Evolutionary conservation across 352 stramenopile genomes (phyloP).

Genomic region (Phytophthora citricola): DNA sequence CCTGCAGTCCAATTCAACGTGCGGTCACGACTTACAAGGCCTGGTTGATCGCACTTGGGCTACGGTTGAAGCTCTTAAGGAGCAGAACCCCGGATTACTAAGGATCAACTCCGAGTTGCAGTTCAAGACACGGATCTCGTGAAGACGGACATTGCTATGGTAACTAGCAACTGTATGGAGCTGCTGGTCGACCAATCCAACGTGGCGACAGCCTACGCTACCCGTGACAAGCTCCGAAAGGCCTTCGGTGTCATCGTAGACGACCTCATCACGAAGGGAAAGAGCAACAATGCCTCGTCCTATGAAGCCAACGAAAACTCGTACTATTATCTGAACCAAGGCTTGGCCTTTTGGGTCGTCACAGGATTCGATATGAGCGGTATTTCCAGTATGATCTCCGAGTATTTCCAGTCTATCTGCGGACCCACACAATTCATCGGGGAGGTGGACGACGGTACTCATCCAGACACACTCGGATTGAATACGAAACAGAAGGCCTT

Average conservation of each 20-base stretch:
- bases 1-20: conserved; percentile 36
- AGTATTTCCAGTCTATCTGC: conserved; percentile 44
- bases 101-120: conserved; percentile 34
- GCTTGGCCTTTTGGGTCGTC: conserved; percentile 19
- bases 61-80: conserved; percentile 24
- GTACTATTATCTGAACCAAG: conserved; percentile 22
- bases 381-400: conserved; percentile 33
- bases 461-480: conserved; percentile 49
- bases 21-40: conserved; percentile 33
- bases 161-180: conserved; percentile 43
- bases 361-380: conserved; percentile 34
- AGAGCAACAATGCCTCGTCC: conserved; percentile 30
- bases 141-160: conserved; percentile 39
- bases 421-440: conserved; percentile 47
- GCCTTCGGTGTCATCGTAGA: conserved; percentile 35
- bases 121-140: conserved; percentile 41
- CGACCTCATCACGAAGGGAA: conserved; percentile 28
- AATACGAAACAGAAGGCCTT: conserved; percentile 50
- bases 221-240: conserved; percentile 32
- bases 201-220: conserved; percentile 27
- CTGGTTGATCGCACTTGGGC: conserved; percentile 25
- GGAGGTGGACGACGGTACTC: conserved; percentile 49
- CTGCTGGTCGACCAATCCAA: conserved; percentile 27
- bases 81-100: conserved; percentile 27
- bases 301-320: conserved; percentile 20